These are phyloP conservation scores for Fusarium sp. DNA, from an alignment of 2,329 filamentous ascomycete genomes.

Conservation along the genomic window DNA sequence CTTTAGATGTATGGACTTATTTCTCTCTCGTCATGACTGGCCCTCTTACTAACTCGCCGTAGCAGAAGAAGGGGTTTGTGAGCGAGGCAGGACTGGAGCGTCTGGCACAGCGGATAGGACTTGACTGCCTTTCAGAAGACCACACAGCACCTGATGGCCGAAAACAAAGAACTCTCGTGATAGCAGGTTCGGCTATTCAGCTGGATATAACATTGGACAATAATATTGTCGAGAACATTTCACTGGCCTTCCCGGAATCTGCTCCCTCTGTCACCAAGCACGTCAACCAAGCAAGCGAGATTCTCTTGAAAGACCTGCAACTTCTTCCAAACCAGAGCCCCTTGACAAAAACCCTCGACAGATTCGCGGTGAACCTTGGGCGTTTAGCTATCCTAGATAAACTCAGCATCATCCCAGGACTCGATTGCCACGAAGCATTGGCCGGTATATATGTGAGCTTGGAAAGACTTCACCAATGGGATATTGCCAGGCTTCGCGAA, in stretches of 20 bases:
- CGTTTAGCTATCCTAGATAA: constrained; percentile 76
- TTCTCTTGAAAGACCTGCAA: constrained; percentile 73
- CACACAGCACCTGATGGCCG: constrained; percentile 58
- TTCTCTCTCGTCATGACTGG: not conserved
- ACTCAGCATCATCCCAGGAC: constrained; percentile 72
- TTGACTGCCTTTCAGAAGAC: constrained; percentile 71
- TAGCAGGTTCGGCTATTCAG: constrained; percentile 70
- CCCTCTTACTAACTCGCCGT: constrained; percentile 7
- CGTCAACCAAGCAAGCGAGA: constrained; percentile 70
- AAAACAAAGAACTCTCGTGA: constrained; percentile 66
- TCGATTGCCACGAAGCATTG: constrained; percentile 83
- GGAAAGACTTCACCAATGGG: constrained; percentile 75
- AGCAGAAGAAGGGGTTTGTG: constrained; percentile 69
- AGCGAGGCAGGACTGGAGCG: constrained; percentile 81
- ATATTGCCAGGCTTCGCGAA: constrained; percentile 68
- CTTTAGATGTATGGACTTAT: constrained; percentile 57
- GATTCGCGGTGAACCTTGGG: constrained; percentile 78
- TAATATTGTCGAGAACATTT: constrained; percentile 71
- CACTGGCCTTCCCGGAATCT: constrained; percentile 71
- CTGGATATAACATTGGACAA: constrained; percentile 71
- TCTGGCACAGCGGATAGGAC: constrained; percentile 73
- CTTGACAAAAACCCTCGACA: constrained; percentile 76
- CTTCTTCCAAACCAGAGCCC: constrained; percentile 69
- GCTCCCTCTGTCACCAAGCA: constrained; percentile 68
- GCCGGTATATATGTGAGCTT: constrained; percentile 79